Evolutionary conservation across 2,329 filamentous ascomycete species (phyloP), one percentile per base, ranked within the genome.

Genomic region (Coniochaeta sp.): DNA sequence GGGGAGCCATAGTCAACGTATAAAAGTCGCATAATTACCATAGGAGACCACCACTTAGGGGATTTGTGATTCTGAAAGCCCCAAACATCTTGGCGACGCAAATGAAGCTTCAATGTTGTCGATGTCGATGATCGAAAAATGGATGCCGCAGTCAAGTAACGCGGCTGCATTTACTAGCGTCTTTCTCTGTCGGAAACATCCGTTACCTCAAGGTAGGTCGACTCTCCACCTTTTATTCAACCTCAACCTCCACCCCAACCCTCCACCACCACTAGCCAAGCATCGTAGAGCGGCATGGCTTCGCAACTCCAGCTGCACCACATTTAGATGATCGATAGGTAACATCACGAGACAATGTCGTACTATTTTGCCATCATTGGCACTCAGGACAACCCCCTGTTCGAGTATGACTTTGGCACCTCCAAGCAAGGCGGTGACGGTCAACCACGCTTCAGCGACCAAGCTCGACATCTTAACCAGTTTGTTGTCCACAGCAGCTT

Each of bases 321-420:
- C 26, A 50, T 47, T 34, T 56, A 26, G 44, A 67, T 67, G 67
- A 69, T 67, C 62, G 66, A 74, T 68, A 69, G 68, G 63, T 63
- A 64, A 63, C 67, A 60, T 61, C 66, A 79, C 67, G 64, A 96
- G 96, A 60, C 62, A 61, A 98, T 98, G 95, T 97, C 93, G 62
- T 99, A 98, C 82, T 97, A 97, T 80, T 98, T 99, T 77, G 90
- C 90, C 71, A 96, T 99, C 67, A 86, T 99, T 74, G 95, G 93
- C 71, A 96, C 92, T 24, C 90, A 91, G 69, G 95, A 99, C 79
- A 96, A 93, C 72, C 93, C 95, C 36, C 85, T 99, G 67, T 99
- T 98, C 78, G 93, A 96, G 77, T 86, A 96, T 76, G 93, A 96
- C 72, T 99, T 99, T 73, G 95, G 95, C 69, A 97, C 93, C 43